Evolutionary conservation across 805 yeast genomes (phyloP).

Genomic region (Nakazawaea holstii): DNA sequence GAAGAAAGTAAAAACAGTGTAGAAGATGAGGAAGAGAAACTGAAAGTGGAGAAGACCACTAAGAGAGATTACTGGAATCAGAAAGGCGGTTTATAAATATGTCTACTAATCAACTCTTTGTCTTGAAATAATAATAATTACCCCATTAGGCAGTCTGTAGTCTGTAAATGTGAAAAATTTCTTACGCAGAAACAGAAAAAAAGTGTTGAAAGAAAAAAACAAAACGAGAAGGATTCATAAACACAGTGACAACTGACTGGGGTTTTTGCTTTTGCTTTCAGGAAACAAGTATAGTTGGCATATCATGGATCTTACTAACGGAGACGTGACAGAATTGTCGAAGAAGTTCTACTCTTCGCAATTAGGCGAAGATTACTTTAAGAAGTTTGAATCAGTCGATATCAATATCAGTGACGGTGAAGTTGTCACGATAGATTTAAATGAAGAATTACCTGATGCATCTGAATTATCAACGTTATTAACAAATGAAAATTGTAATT

Average conservation of each 20-base stretch:
- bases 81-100: constrained; percentile 9
- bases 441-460: constrained; percentile 88
- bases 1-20: not conserved
- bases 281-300: too few species aligned
- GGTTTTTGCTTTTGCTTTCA: too few species aligned
- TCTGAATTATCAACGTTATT: constrained; percentile 73
- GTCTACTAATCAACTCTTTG: too few species aligned
- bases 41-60: not conserved
- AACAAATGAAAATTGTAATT: constrained; percentile 72
- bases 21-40: not conserved
- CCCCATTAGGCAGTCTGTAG: not conserved
- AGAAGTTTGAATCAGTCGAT: constrained; percentile 35
- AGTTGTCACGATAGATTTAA: constrained; percentile 74
- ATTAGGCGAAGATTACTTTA: not conserved
- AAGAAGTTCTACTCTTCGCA: constrained; percentile 4
- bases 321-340: not conserved
- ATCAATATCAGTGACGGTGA: constrained; percentile 84
- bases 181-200: not conserved
- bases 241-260: too few species aligned
- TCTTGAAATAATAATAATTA: too few species aligned
- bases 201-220: not conserved
- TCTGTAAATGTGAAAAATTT: not conserved
- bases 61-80: constrained; percentile 11
- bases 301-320: not conserved
- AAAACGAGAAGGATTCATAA: too few species aligned